Evolutionary conservation across 208 protist species (phyloP).

Genomic region (Tritrichomonas musculus): DNA sequence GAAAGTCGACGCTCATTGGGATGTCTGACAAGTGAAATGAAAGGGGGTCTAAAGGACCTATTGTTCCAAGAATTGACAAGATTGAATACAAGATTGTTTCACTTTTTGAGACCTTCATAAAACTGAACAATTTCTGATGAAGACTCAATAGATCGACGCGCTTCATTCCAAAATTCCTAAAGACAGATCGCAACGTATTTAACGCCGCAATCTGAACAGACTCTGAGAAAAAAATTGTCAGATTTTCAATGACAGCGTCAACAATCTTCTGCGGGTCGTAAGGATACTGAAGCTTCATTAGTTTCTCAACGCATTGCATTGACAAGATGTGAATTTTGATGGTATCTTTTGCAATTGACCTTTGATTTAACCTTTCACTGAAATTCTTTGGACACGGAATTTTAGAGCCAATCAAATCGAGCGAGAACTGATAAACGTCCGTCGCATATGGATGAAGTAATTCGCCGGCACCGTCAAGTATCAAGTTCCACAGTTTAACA

Average conservation of each 20-base stretch:
- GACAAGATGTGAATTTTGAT: not conserved
- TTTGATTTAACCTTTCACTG: not conserved
- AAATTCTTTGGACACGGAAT: not conserved
- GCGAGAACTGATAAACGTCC: not conserved
- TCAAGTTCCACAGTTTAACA: not conserved
- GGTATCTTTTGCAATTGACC: not conserved
- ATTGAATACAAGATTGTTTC: not conserved
- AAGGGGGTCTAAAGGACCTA: not conserved
- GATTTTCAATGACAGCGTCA: not conserved
- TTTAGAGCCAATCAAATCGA: not conserved
- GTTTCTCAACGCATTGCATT: not conserved
- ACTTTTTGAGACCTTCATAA: too few species aligned
- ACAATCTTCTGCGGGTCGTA: not conserved
- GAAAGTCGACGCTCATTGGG: not conserved
- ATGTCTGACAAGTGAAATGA: not conserved
- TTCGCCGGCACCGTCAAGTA: not conserved
- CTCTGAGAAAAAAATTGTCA: too few species aligned
- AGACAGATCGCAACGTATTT: too few species aligned
- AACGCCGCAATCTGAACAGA: too few species aligned
- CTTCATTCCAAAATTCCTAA: too few species aligned
- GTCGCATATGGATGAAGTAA: not conserved
- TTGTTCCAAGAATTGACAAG: not conserved
- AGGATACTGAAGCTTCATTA: not conserved
- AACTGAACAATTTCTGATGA: too few species aligned
- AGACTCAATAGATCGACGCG: too few species aligned